A percentile compares a stretch with the other conserved stretches of the same genome.
Conservation (phyloP, 257 asterid species). For the Solanum sejunctum region DNA sequence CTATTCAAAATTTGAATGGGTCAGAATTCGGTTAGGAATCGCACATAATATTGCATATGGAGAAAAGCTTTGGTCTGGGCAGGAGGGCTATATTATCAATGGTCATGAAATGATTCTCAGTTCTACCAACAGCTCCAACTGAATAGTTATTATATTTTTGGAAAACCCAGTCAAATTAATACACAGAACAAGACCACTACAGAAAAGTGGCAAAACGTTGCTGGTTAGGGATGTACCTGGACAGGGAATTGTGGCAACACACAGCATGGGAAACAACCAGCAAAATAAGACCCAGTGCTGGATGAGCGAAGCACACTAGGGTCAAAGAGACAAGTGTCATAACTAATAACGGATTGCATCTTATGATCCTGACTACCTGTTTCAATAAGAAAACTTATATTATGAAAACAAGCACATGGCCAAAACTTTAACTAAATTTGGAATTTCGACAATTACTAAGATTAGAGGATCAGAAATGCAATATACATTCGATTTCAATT, state of each 20-base stretch:
- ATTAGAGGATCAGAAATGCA: background rate
- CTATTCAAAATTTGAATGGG: background rate
- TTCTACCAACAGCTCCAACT: background rate
- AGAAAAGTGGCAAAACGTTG: background rate
- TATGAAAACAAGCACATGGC: background rate
- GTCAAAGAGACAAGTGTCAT: constrained; percentile 48
- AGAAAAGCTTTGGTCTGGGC: background rate
- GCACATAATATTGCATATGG: background rate
- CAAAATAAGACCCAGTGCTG: constrained; percentile 79
- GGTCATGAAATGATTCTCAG: background rate
- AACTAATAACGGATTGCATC: constrained; percentile 44
- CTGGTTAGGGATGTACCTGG: constrained; percentile 41
- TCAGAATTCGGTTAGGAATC: background rate
- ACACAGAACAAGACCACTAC: background rate
- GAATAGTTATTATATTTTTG: background rate
- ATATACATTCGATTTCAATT: background rate
- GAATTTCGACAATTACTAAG: background rate
- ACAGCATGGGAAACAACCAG: constrained; percentile 61
- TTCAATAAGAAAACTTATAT: constrained; percentile 4
- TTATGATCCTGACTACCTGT: constrained; percentile 65
- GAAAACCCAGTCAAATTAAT: background rate
- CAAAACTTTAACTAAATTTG: background rate
- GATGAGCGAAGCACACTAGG: constrained; percentile 73
- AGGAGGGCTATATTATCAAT: background rate
- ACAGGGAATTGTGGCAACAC: constrained; percentile 63